Conservation (phyloP, 257 asterid species). For the Penstemon davidsonii region DNA sequence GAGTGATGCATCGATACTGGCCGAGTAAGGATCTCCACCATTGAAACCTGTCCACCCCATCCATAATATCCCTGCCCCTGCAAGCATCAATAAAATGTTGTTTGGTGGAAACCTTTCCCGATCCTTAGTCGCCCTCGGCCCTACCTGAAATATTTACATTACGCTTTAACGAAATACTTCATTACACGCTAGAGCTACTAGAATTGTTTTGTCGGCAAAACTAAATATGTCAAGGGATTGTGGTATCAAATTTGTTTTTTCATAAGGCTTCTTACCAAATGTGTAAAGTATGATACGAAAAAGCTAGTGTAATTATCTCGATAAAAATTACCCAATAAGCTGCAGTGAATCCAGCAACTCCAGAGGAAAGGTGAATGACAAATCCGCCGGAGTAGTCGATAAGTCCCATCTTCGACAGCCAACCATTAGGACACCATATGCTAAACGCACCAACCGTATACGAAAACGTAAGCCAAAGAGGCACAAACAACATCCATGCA, state of each 20-base stretch:
- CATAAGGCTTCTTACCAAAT: too few species aligned
- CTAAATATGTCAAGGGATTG: too few species aligned
- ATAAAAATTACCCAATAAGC: slow-evolving; percentile 67
- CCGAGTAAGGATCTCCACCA: slow-evolving; percentile 73
- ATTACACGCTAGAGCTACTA: too few species aligned
- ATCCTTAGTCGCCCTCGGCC: slow-evolving; percentile 63
- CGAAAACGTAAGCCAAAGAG: slow-evolving; percentile 76
- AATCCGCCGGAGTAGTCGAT: slow-evolving; percentile 79
- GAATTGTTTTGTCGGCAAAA: too few species aligned
- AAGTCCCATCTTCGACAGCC: slow-evolving; percentile 57
- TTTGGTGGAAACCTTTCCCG: slow-evolving; percentile 71
- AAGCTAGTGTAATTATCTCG: neutral
- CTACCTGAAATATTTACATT: slow-evolving; percentile 44
- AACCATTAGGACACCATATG: slow-evolving; percentile 71
- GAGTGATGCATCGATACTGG: slow-evolving; percentile 67
- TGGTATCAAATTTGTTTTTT: too few species aligned
- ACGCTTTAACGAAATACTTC: neutral
- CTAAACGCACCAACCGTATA: slow-evolving; percentile 68
- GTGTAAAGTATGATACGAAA: too few species aligned
- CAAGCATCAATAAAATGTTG: slow-evolving; percentile 66
- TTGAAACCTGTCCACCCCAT: slow-evolving; percentile 95
- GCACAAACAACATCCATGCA: slow-evolving; percentile 88
- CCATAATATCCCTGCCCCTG: slow-evolving; percentile 77
- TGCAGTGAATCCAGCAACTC: slow-evolving; percentile 81
- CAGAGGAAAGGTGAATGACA: slow-evolving; percentile 78